Base-by-base conservation (phyloP, 2,329 filamentous ascomycete genomes). In the Talaromyces sp. region DNA sequence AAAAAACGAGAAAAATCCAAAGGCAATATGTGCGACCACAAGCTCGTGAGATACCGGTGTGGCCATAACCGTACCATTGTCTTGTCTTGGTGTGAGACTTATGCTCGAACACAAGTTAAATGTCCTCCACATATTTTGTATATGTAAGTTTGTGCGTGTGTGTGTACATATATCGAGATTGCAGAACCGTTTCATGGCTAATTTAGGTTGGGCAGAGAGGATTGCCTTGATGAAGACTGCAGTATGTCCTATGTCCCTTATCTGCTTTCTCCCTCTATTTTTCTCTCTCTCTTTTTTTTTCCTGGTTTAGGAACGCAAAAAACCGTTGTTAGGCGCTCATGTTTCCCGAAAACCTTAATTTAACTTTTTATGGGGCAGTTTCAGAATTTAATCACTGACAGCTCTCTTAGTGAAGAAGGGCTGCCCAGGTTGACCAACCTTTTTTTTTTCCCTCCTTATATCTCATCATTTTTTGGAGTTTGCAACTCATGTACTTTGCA, bases 1-100 rank as follows among this genome's bases (percentile, higher is more conserved):
- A 19, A 43, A 43, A 9, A 43, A 43, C 19, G 19, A 46, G n/a
- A n/a, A n/a, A n/a, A n/a, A n/a, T n/a, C n/a, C 27, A 32, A n/a
- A 6, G n/a, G 4, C 43, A 54, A 19, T 24, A 61, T 61, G 59
- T 61, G 59, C 55, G 55, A 61, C 21, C 55, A 61, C 46, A 61
- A 53, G 17, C 43, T 54, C 26, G 38, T 61, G 14, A 61, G 21
- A 38, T 61, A 54, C 41, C 55, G 56, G 3, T 61, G 59, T 32
- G 59, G 59, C 43, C 59, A 61, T 57, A n/a, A 32, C 3, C 59
- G 59, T 21, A 32, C 43, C 29, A 31, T 61, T 27, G 59, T 61
- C 35, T 9, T 32, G 32, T 32, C 32, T 19, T 61, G 59, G 59
- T 61, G 59, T 48, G 31, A 24, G 2, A 27, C 29, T 17, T 61